Percentiles rank a stretch among this genome's conserved stretches.
Conservation (phyloP, 176 grass and related monocot species). For the Oryza nivara region DNA sequence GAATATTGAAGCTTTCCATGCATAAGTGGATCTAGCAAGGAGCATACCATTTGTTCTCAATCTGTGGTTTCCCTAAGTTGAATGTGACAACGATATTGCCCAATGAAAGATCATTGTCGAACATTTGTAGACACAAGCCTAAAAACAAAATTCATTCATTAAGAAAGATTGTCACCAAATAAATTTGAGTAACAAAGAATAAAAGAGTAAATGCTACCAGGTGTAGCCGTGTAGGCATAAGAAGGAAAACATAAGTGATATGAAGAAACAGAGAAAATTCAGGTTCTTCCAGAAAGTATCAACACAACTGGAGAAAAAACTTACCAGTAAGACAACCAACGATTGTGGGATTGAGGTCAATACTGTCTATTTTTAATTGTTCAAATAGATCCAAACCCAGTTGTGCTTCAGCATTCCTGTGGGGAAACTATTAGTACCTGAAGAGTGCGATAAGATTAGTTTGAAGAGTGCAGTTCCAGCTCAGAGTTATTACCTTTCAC, state of each 20-base stretch:
- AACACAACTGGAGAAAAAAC: conserved; percentile 10
- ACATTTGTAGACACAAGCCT: conserved; percentile 95
- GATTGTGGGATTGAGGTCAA: conserved; percentile 70
- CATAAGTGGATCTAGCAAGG: conserved; percentile 38
- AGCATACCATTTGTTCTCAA: conserved; percentile 85
- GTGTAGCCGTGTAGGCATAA: conserved; percentile 11
- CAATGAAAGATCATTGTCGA: conserved; percentile 61
- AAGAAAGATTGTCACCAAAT: conserved; percentile 25
- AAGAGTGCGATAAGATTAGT: conserved; percentile 42
- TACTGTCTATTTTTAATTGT: conserved; percentile 64
- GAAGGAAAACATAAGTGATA: conserved; percentile 20
- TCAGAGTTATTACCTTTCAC: conserved; percentile 78
- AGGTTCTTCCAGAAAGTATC: conserved; percentile 5
- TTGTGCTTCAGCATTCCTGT: conserved; percentile 88
- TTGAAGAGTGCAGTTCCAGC: conserved; percentile 27
- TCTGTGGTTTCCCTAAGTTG: conserved; percentile 78
- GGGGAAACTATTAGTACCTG: conserved; percentile 43
- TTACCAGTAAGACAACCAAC: conserved; percentile 85
- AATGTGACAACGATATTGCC: conserved; percentile 70
- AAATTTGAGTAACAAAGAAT: neutral
- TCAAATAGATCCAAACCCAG: conserved; percentile 73
- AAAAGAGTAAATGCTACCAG: conserved; percentile 19
- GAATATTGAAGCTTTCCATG: conserved; percentile 25
- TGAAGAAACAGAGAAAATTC: conserved; percentile 27
- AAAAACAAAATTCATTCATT: conserved; percentile 42